These are phyloP conservation scores for Gyrodon lividus DNA, from an alignment of 768 basidiomycete species.

Conservation along the genomic window DNA sequence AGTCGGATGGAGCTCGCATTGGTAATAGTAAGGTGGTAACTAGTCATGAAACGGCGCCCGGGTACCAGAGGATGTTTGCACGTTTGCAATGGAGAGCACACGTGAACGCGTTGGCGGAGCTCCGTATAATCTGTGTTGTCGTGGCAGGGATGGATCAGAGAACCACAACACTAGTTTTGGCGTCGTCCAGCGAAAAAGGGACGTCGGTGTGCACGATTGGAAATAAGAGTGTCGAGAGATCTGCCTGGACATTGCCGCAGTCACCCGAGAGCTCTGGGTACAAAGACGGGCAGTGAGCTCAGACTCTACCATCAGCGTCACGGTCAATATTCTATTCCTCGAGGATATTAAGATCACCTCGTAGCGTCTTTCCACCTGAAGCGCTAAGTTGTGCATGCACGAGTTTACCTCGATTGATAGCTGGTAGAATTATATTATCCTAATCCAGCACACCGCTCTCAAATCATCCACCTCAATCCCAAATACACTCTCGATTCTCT, in stretches of 20 bases:
- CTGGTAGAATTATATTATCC: conserved; percentile 14
- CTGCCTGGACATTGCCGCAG: conserved; percentile 24
- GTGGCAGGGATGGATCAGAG: not conserved
- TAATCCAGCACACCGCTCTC: conserved; percentile 23
- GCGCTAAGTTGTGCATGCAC: too few relatives aligned
- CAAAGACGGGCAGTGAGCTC: too few relatives aligned
- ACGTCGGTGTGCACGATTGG: conserved; percentile 12
- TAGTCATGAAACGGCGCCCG: not conserved
- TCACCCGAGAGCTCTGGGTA: too few relatives aligned
- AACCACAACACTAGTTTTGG: conserved; percentile 9
- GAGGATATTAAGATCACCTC: not conserved
- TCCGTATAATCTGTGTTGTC: conserved; percentile 11
- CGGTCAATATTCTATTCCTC: not conserved
- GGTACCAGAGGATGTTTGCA: not conserved
- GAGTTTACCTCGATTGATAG: too few relatives aligned
- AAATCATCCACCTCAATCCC: conserved; percentile 21
- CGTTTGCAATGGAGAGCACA: not conserved
- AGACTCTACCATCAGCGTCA: too few relatives aligned
- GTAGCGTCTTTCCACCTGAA: not conserved
- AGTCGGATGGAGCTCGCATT: too few relatives aligned
- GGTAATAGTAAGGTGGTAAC: not conserved
- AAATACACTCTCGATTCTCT: conserved; percentile 24
- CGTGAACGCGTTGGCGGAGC: not conserved
- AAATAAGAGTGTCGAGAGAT: conserved; percentile 1
- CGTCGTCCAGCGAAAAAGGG: conserved; percentile 4